Evolutionary conservation across 192 early-diverging fungal species (phyloP).

Genomic region (Pilaira anomala): DNA sequence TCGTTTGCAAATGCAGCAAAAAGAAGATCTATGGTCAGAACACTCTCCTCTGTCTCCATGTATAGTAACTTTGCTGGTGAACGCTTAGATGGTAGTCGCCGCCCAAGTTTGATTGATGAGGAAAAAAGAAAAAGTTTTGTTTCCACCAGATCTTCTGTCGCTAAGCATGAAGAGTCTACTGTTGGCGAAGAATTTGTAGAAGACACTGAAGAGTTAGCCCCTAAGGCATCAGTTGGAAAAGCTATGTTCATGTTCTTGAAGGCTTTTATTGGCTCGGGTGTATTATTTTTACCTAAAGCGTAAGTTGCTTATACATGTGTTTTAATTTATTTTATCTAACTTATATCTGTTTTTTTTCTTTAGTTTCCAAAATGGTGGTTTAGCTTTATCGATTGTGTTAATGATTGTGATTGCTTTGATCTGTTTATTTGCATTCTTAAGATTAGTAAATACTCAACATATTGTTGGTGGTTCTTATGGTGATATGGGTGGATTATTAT

Average conservation of each 20-base stretch:
- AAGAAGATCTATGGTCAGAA: slow-evolving; percentile 17
- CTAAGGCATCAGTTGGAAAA: slow-evolving; percentile 51
- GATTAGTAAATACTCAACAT: slow-evolving; percentile 43
- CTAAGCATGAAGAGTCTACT: slow-evolving; percentile 10
- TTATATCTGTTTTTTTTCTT: slow-evolving; percentile 14
- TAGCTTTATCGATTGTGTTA: slow-evolving; percentile 55
- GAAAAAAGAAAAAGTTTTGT: slow-evolving; percentile 17
- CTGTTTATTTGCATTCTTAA: slow-evolving; percentile 56
- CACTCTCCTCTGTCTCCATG: slow-evolving; percentile 27
- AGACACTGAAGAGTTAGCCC: slow-evolving; percentile 6
- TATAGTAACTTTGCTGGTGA: slow-evolving; percentile 37
- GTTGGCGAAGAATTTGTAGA: neutral
- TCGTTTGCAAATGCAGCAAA: slow-evolving; percentile 22
- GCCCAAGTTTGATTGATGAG: neutral
- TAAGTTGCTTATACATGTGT: slow-evolving; percentile 22
- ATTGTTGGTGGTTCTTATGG: slow-evolving; percentile 59
- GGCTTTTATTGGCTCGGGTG: slow-evolving; percentile 61
- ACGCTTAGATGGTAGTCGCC: neutral
- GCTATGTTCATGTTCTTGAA: slow-evolving; percentile 65
- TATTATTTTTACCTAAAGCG: slow-evolving; percentile 58
- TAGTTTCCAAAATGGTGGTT: slow-evolving; percentile 58
- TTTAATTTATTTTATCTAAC: neutral
- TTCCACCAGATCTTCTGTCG: neutral
- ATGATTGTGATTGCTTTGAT: slow-evolving; percentile 63
- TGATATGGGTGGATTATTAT: slow-evolving; percentile 44